Conservation (phyloP, 352 stramenopile species). For the Phytophthora macrochlamydospora region DNA sequence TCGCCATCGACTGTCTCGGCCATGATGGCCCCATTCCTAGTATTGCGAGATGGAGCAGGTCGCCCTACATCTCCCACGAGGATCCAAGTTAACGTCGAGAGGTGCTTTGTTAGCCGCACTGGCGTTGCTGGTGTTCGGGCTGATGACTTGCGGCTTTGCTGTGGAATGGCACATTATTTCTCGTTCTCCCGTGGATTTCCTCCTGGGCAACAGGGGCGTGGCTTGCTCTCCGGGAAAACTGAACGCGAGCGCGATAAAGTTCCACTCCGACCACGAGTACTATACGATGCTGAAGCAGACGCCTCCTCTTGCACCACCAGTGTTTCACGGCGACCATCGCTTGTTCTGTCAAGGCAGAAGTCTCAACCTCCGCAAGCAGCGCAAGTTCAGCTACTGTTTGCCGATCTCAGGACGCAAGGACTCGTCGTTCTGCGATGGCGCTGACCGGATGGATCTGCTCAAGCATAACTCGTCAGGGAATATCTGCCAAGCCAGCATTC, state of each 20-base stretch:
- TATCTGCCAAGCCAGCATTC: slow-evolving; percentile 44
- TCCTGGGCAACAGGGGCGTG: slow-evolving; percentile 7
- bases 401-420: slow-evolving; percentile 50
- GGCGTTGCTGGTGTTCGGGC: slow-evolving; percentile 7
- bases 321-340: slow-evolving; percentile 26
- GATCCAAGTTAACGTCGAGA: slow-evolving; percentile 5
- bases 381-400: slow-evolving; percentile 38
- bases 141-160: slow-evolving; percentile 13
- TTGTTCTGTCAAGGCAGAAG: slow-evolving; percentile 19
- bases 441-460: slow-evolving; percentile 57
- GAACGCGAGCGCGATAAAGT: slow-evolving; percentile 12
- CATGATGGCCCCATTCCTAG: not conserved
- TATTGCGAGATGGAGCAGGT: not conserved
- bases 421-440: slow-evolving; percentile 30
- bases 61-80: not conserved
- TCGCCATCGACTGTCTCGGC: not conserved
- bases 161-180: slow-evolving; percentile 16
- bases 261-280: slow-evolving; percentile 25
- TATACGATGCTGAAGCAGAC: slow-evolving; percentile 12
- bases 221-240: slow-evolving; percentile 12
- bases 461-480: slow-evolving; percentile 17
- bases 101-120: slow-evolving; percentile 7
- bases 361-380: slow-evolving; percentile 12
- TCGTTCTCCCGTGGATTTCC: not conserved
- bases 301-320: slow-evolving; percentile 14